phyloP scores from a whole-genome alignment of 2,329 filamentous ascomycete genomes.

The Blastomyces silverae region DNA sequence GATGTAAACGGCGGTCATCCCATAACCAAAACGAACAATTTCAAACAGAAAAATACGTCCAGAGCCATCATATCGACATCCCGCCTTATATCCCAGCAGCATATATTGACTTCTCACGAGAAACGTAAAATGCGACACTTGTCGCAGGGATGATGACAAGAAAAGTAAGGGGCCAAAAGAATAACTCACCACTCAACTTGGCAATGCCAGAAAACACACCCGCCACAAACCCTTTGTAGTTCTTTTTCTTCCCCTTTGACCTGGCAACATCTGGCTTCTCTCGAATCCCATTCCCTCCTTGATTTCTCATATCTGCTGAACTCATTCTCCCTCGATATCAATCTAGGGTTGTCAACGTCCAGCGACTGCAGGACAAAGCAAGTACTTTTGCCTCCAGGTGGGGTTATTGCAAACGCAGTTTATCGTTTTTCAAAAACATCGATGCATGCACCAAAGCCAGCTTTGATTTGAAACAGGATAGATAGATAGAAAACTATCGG shows the following conservation, averaged over 20 bases:
- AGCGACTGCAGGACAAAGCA: background rate
- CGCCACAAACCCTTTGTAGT: constrained; percentile 94
- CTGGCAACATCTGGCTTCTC: background rate
- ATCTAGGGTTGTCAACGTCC: background rate
- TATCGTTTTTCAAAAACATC: background rate
- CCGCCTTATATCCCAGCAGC: background rate
- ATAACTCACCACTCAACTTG: constrained; percentile 67
- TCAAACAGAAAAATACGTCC: background rate
- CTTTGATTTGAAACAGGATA: no score
- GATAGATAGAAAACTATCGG: no score
- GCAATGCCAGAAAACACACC: constrained; percentile 93
- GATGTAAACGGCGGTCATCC: background rate
- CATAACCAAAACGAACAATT: background rate
- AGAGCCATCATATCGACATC: background rate
- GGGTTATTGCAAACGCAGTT: background rate
- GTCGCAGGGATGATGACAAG: background rate
- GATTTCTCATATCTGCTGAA: background rate
- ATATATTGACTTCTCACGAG: background rate
- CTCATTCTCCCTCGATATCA: background rate
- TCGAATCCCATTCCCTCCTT: background rate
- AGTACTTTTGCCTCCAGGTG: background rate
- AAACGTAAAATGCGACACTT: background rate
- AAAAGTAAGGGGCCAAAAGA: background rate
- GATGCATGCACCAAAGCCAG: background rate
- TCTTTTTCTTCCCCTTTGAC: constrained; percentile 33